phyloP scores from a whole-genome alignment of 73 alveolate species.

The Paramecium caudatum region DNA sequence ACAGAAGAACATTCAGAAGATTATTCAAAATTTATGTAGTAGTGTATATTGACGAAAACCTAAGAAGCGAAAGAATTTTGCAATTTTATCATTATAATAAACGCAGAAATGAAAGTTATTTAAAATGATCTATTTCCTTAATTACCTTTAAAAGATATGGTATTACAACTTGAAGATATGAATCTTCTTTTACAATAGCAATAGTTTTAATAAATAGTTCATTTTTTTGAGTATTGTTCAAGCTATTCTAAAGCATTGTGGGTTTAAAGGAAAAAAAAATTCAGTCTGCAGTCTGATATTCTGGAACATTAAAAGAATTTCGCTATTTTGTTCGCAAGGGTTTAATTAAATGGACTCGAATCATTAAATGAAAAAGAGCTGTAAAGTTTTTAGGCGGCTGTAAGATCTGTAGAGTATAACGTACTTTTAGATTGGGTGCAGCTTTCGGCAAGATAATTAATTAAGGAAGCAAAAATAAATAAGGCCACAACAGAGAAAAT shows the following conservation, averaged over 20 bases:
- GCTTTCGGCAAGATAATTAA: background rate
- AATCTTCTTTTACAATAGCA: slow-evolving; percentile 14
- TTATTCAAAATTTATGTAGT: slow-evolving; percentile 37
- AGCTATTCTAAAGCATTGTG: slow-evolving; percentile 57
- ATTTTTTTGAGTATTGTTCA: slow-evolving; percentile 56
- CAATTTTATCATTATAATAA: slow-evolving; percentile 34
- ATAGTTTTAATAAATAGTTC: slow-evolving; percentile 54
- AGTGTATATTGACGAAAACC: slow-evolving; percentile 40
- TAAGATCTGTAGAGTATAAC: slow-evolving; percentile 26
- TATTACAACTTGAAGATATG: slow-evolving; percentile 45
- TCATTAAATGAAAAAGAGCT: background rate
- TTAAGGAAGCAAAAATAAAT: slow-evolving; percentile 22
- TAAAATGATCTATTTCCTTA: slow-evolving; percentile 38
- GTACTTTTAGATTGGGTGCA: slow-evolving; percentile 49
- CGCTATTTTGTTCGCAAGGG: slow-evolving; percentile 17
- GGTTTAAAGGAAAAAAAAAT: slow-evolving; percentile 59
- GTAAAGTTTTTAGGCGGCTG: background rate
- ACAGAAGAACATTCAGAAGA: background rate
- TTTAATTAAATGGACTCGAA: background rate
- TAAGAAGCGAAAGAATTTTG: slow-evolving; percentile 50
- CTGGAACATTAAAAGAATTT: background rate
- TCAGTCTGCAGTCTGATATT: background rate
- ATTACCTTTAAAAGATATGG: slow-evolving; percentile 63
- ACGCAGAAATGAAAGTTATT: slow-evolving; percentile 69
- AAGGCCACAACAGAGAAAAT: slow-evolving; percentile 27